Evolutionary conservation across 2,329 filamentous ascomycete genomes (phyloP), one percentile per base, ranked within the genome.

Genomic region (Madurella fahalii): DNA sequence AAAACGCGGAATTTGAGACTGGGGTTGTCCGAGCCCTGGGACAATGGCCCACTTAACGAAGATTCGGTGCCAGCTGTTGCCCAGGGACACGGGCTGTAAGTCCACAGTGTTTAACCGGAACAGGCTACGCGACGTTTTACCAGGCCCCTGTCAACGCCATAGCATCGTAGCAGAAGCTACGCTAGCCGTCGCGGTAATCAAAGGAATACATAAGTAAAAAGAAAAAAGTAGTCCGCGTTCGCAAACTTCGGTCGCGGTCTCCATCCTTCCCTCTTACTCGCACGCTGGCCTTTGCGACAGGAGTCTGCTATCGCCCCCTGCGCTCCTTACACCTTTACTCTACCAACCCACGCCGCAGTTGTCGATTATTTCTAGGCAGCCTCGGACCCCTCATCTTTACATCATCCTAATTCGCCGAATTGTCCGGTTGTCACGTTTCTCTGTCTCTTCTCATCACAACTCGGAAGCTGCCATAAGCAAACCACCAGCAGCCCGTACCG

Each of bases 311-410:
- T 30, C 5, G 25, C 42, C 20, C 13, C 9, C 20, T 18, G 34
- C 31, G 48, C 50, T 55, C 17, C 47, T 46, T 58, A 53, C 54
- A 52, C 32, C 18, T 53, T 47, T 52, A 40, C 47, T 48, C 41
- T 47, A 53, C 56, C 25, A 25, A 49, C 40, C 17, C 42, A 15
- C 37, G 9, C 3, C 25, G 47, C 41, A 49, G 32, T 12, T 17
- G 40, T 18, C 15, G 13, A 13, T 43, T 39, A 17, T 30, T 47
- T 32, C 41, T 20, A 31, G 50, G 45, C 50, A 49, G 34, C 50
- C 42, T 37, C 47, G 52, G 50, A 56, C 55, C 56, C 60, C 56
- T 56, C 56, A 55, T 57, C 56, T 49, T 63, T 58, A 57, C 58
- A 52, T 53, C 56, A 54, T 56, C 50, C 17, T 18, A 20, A 48